Evolutionary conservation across 225 moss, liverwort and hornwort genomes (phyloP).

Genomic region (Pleurozium schreberi): DNA sequence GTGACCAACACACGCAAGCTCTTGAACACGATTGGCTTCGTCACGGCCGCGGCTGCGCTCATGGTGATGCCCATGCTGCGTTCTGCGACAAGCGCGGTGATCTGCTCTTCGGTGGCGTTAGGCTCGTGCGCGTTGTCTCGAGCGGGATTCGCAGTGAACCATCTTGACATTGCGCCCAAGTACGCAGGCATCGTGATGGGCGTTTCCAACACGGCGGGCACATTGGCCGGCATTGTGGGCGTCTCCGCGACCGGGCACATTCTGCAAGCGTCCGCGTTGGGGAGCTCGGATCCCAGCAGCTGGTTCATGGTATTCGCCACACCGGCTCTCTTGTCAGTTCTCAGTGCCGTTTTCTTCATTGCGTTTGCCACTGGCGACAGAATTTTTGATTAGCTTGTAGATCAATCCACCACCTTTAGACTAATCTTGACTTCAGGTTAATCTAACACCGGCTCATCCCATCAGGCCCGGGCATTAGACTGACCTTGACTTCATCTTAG

Average conservation of each 20-base stretch:
- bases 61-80: slow-evolving; percentile 77
- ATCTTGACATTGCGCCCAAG: slow-evolving; percentile 87
- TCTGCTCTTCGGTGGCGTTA: slow-evolving; percentile 91
- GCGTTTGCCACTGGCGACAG: slow-evolving; percentile 87
- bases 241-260: slow-evolving; percentile 92
- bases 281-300: slow-evolving; percentile 77
- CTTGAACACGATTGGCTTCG: slow-evolving; percentile 76
- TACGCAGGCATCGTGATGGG: slow-evolving; percentile 99
- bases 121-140: slow-evolving; percentile 83
- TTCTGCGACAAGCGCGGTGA: slow-evolving; percentile 60
- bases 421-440: background rate
- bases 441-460: background rate
- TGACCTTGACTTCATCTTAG: background rate
- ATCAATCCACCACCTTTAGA: background rate
- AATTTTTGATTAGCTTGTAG: slow-evolving; percentile 62
- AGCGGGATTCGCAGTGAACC: slow-evolving; percentile 95
- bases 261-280: slow-evolving; percentile 56
- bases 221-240: slow-evolving; percentile 86
- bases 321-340: slow-evolving; percentile 77
- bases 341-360: slow-evolving; percentile 65
- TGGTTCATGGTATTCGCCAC: slow-evolving; percentile 91
- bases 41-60: slow-evolving; percentile 59
- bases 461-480: background rate
- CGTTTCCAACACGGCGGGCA: slow-evolving; percentile 94
- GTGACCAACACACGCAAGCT: slow-evolving; percentile 85